These are phyloP conservation scores for Blastomyces emzantsi DNA, from an alignment of 2,329 filamentous ascomycete species.

Conservation along the genomic window DNA sequence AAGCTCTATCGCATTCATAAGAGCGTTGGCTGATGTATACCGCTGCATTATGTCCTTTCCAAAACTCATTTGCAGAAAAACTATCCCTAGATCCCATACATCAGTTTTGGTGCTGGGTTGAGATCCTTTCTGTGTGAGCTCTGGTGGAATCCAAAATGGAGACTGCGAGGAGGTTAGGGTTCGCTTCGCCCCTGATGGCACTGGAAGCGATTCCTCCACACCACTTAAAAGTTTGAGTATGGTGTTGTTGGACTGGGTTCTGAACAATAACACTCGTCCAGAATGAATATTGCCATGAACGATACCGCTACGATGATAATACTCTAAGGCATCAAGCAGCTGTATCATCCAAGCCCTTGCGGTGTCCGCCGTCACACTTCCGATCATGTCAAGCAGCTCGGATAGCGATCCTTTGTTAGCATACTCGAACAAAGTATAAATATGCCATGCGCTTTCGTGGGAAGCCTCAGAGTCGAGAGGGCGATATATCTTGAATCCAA, in stretches of 20 bases:
- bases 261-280: slow-evolving; percentile 68
- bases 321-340: slow-evolving; percentile 78
- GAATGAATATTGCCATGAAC: slow-evolving; percentile 76
- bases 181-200: slow-evolving; percentile 36
- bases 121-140: slow-evolving; percentile 54
- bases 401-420: slow-evolving; percentile 75
- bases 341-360: slow-evolving; percentile 87
- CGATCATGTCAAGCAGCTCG: slow-evolving; percentile 72
- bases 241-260: slow-evolving; percentile 58
- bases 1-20: slow-evolving; percentile 62
- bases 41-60: slow-evolving; percentile 66
- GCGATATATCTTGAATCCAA: slow-evolving; percentile 72
- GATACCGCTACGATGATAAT: slow-evolving; percentile 74
- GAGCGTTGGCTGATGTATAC: slow-evolving; percentile 66
- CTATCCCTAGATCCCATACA: slow-evolving; percentile 87
- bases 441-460: slow-evolving; percentile 51
- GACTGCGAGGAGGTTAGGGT: slow-evolving; percentile 55
- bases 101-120: slow-evolving; percentile 65
- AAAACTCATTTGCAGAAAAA: slow-evolving; percentile 91
- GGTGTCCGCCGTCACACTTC: slow-evolving; percentile 61
- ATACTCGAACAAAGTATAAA: slow-evolving; percentile 66
- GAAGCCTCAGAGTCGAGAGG: slow-evolving; percentile 33
- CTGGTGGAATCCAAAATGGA: slow-evolving; percentile 74
- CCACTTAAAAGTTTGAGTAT: slow-evolving; percentile 47
- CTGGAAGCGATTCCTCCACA: slow-evolving; percentile 44